Conservation (phyloP, 164 flowering plant genomes). For the Houttuynia cordata region DNA sequence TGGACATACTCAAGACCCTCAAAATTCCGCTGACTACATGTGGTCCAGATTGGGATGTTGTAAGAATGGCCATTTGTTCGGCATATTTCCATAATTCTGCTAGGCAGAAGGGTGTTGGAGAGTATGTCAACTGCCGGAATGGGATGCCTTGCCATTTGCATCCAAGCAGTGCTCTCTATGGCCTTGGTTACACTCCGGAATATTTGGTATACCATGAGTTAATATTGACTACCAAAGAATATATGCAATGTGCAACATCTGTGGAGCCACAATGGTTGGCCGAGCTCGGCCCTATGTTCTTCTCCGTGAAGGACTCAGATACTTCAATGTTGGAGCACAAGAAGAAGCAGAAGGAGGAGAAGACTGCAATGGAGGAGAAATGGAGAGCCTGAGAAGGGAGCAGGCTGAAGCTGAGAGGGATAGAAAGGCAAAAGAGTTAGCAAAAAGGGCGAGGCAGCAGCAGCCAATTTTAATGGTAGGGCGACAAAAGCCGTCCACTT, state of each 20-base stretch:
- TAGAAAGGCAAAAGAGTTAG: constrained; percentile 35
- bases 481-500: no score
- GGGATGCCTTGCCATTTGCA: constrained; percentile 88
- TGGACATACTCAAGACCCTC: no score
- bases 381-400: constrained; percentile 62
- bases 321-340: constrained; percentile 73
- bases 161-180: constrained; percentile 81
- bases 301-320: constrained; percentile 76
- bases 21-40: no score
- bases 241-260: constrained; percentile 83
- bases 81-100: constrained; percentile 92
- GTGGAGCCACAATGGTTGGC: constrained; percentile 96
- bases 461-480: constrained; percentile 63
- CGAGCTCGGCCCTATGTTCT: constrained; percentile 87
- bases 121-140: constrained; percentile 69
- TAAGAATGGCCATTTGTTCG: constrained; percentile 87
- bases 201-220: constrained; percentile 87
- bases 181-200: no score
- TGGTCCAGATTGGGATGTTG: constrained; percentile 77
- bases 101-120: constrained; percentile 70
- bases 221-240: constrained; percentile 73
- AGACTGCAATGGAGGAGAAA: constrained; percentile 89
- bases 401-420: constrained; percentile 41
- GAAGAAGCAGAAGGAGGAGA: constrained; percentile 71
- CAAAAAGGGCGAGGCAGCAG: constrained; percentile 45